Evolutionary conservation across 2,329 filamentous ascomycete genomes (phyloP).

Genomic region (Sarocladium strictum): DNA sequence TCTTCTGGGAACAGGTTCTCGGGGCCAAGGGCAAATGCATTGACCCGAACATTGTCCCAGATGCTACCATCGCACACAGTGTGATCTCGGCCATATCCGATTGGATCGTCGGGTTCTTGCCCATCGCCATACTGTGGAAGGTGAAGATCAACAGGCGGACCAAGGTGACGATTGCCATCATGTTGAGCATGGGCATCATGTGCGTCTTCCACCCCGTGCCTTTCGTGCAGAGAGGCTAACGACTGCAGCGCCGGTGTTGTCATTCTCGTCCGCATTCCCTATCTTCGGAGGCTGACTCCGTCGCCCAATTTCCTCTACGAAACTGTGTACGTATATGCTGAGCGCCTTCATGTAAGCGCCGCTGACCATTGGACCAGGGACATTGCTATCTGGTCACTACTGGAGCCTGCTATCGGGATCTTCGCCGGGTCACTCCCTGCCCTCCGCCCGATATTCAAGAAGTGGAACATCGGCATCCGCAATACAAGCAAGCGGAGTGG

Average conservation of each 20-base stretch:
- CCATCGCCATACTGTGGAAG: constrained; percentile 44
- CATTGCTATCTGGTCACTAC: constrained; percentile 24
- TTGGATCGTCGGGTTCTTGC: constrained; percentile 42
- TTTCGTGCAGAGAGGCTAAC: not conserved
- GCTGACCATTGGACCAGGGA: constrained; percentile 17
- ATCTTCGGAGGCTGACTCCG: constrained; percentile 21
- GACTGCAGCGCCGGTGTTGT: constrained; percentile 29
- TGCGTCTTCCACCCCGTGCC: constrained; percentile 21
- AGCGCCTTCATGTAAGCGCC: not conserved
- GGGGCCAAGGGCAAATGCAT: constrained; percentile 33
- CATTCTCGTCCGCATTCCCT: constrained; percentile 31
- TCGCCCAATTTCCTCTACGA: constrained; percentile 9
- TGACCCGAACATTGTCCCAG: constrained; percentile 30
- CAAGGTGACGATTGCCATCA: constrained; percentile 37
- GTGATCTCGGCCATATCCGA: constrained; percentile 39
- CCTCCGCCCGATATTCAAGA: constrained; percentile 25
- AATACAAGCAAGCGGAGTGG: not conserved
- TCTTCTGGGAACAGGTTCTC: constrained; percentile 41
- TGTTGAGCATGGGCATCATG: constrained; percentile 46
- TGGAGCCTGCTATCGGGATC: constrained; percentile 28
- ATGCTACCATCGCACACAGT: constrained; percentile 39
- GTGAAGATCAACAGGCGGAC: constrained; percentile 41
- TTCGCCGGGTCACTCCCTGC: constrained; percentile 26
- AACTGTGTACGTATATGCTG: constrained; percentile 22
- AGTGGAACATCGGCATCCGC: constrained; percentile 17